phyloP scores from a whole-genome alignment of 352 stramenopile genomes.

The Globisporangium paroecandrum region DNA sequence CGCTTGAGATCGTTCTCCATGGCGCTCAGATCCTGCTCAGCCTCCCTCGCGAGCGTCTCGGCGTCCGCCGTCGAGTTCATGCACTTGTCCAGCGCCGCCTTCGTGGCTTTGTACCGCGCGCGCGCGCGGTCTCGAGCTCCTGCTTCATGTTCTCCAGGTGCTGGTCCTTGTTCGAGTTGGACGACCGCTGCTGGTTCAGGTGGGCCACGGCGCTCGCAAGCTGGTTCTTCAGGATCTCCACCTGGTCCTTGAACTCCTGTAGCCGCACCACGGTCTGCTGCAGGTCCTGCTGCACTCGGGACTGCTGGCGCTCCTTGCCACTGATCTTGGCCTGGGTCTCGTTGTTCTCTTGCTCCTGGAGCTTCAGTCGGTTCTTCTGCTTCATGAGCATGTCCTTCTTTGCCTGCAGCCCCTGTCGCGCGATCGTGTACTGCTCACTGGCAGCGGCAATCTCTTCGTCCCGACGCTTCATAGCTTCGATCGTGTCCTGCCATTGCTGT shows the following conservation, averaged over 20 bases:
- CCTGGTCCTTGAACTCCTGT: conserved; percentile 86
- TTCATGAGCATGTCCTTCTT: conserved; percentile 74
- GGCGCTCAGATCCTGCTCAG: conserved; percentile 66
- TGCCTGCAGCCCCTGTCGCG: conserved; percentile 42
- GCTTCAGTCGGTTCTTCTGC: conserved; percentile 75
- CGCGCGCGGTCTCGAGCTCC: conserved; percentile 52
- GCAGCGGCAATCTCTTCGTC: conserved; percentile 92
- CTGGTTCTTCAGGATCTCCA: conserved; percentile 92
- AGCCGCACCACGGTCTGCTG: conserved; percentile 52
- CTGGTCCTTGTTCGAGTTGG: conserved; percentile 69
- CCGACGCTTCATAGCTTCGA: conserved; percentile 90
- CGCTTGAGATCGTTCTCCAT: conserved; percentile 62
- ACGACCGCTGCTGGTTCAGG: conserved; percentile 73
- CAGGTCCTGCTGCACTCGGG: conserved; percentile 67
- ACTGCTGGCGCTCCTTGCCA: conserved; percentile 64
- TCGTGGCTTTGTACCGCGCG: conserved; percentile 77
- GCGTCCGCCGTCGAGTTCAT: conserved; percentile 71
- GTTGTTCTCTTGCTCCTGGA: conserved; percentile 83
- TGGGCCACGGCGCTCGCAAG: conserved; percentile 82
- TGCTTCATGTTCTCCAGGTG: conserved; percentile 81
- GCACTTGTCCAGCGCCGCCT: conserved; percentile 72
- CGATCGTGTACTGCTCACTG: conserved; percentile 85
- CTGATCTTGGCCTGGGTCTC: conserved; percentile 77
- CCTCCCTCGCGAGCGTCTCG: conserved; percentile 82
- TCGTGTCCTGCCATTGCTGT: conserved; percentile 93